Base-by-base conservation (phyloP, 1,139 yeast species). In the Saccharomyces hybrid region DNA sequence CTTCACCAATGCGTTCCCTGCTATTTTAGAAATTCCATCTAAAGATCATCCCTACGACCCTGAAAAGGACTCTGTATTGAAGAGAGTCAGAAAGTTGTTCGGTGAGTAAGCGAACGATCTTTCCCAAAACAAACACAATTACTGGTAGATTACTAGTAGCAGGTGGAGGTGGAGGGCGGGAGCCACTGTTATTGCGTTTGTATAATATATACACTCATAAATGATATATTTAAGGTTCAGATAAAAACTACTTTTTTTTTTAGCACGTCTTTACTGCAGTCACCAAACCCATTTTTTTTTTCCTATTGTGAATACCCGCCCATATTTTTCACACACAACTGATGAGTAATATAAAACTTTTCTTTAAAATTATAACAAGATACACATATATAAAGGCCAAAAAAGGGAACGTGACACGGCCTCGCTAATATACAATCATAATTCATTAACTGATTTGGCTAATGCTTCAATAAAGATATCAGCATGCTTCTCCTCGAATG, bases 1-100 rank as follows among this genome's bases (percentile, higher is more conserved):
- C 50, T 93, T 81, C 72, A 83, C 96, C 34, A 83, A 84, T 63
- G 96, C 99, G 9, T 93, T 93, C 73, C 99, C 99, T 6, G 97
- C 99, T 2, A 83, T 93, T 52, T 78, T 93, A 67, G 99, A 93
- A 73, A 93, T 93, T 62, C 99, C 99, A 44, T 88, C 98, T 16
- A 93, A 93, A 75, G 99, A 93, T 68, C 98, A 93, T 70, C 99
- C 99, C 25, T 93, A 93, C 70, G 82, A 93, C 71, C 99, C 99
- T 26, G 98, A 91, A 71, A 95, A 91, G 82, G 99, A 93, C 72
- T 86, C 96, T 25, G 90, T 93, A 54, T 79, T 93, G 74, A 85
- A 95, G 75, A 85, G 95, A 70, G 99, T 93, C 32, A 86, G 96
- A 76, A 83, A 96, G 70, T 76, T 93, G 61, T 91, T 91, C 75